phyloP scores from a whole-genome alignment of 805 yeast species.

The Cyberlindnera sargentensis region DNA sequence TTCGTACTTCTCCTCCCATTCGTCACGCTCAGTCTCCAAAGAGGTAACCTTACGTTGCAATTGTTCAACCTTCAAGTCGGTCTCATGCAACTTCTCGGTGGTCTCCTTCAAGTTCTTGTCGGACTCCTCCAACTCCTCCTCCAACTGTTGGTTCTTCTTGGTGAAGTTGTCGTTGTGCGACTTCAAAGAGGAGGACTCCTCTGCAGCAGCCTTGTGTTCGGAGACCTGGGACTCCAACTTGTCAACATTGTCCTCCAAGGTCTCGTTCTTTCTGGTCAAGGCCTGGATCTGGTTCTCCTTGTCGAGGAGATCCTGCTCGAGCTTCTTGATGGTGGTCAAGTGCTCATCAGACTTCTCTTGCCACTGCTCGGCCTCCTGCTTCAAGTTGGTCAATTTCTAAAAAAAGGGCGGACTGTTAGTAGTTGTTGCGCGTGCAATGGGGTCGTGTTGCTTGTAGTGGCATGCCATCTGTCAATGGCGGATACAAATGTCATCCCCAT shows the following conservation, averaged over 20 bases:
- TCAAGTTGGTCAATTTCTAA: constrained; percentile 80
- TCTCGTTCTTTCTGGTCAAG: constrained; percentile 84
- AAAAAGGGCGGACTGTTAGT: too few relatives aligned
- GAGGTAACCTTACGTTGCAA: constrained; percentile 90
- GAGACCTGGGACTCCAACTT: constrained; percentile 61
- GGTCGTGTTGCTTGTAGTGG: too few relatives aligned
- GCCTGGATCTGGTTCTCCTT: constrained; percentile 95
- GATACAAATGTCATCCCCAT: background rate
- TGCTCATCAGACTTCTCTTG: constrained; percentile 94
- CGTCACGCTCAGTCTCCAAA: constrained; percentile 86
- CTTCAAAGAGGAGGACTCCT: constrained; percentile 82
- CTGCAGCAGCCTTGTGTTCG: constrained; percentile 80
- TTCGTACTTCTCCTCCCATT: constrained; percentile 85
- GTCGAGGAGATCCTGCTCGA: constrained; percentile 87
- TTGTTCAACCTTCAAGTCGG: constrained; percentile 94
- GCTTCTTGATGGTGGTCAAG: constrained; percentile 68
- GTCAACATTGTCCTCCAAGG: constrained; percentile 78
- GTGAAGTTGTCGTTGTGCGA: constrained; percentile 85
- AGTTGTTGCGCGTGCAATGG: too few relatives aligned
- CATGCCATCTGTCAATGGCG: background rate
- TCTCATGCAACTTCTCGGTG: constrained; percentile 87
- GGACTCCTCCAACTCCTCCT: constrained; percentile 85
- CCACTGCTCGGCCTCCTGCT: constrained; percentile 94
- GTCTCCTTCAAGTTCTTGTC: constrained; percentile 90
- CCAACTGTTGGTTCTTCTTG: constrained; percentile 83